Evolutionary conservation across 2,329 filamentous ascomycete species (phyloP), one percentile per base, ranked within the genome.

Genomic region (Juglanconis oblonga): DNA sequence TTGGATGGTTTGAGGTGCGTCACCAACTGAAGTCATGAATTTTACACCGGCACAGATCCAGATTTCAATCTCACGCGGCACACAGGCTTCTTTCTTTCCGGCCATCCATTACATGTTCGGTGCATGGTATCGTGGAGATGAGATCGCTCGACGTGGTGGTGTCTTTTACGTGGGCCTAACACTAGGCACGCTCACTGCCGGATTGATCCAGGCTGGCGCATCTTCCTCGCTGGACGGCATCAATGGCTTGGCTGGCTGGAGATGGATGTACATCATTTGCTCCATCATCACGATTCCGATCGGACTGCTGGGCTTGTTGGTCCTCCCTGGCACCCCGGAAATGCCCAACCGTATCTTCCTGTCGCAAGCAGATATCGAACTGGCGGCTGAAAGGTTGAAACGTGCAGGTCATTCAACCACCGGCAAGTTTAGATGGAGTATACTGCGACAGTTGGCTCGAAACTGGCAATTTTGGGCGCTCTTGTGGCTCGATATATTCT

Each of bases 201-300:
- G 80, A 0, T 69, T 84, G 13, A 79, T 84, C 55, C 76, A 79
- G 64, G 73, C 76, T 2, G 77, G 74, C 0, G 73, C 77, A 3
- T 75, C 74, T 1, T 64, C 71, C 1, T 67, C 73, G 1, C 70
- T 80, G 0, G 71, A 80, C 40, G 78, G 76, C 1, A 71, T 80
- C 4, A 68, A 76, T 31, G 79, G 79, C 0, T 70, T 81, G 0
- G 74, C 74, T 1, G 80, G 79, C 0, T 82, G 79, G 78, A 70
- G 80, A n/a, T 85, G 82, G 82, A 81, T 85, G 73, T 85, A 83
- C 64, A 80, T 83, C 50, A 80, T 83, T 66, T 76, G 76, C 55
- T 73, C 80, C 3, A 59, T 85, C 5, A 81, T 86, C 59, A 85
- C 83, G 1, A 79, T 86, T 11, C 81, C 81, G 0, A 70, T 85